Conservation (phyloP, 75 land plant species). For the Chamaecyparis obtusa region DNA sequence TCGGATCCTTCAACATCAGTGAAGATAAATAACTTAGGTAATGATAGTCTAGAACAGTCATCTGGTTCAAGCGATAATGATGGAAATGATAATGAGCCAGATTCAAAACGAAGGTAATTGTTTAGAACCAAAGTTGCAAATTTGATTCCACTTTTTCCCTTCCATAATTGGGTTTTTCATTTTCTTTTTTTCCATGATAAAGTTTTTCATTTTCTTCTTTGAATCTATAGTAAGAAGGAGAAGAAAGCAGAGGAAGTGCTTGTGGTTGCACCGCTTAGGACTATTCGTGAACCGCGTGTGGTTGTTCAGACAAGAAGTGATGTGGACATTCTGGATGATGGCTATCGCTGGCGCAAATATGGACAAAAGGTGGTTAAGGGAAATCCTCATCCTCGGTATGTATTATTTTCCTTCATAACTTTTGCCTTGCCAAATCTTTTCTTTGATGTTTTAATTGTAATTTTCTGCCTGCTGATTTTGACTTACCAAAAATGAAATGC, state of each 20-base stretch:
- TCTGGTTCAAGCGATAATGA: constrained; percentile 57
- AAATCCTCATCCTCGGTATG: constrained; percentile 42
- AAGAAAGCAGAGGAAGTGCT: constrained; percentile 21
- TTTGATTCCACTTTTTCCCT: neutral
- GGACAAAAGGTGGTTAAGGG: constrained; percentile 52
- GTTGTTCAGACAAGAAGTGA: constrained; percentile 37
- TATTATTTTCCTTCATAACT: constrained; percentile 1
- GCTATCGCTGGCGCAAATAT: constrained; percentile 53
- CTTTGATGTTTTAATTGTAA: neutral
- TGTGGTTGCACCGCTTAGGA: constrained; percentile 13
- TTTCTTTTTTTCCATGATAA: constrained; percentile 2
- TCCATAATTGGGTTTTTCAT: neutral
- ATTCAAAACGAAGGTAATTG: constrained; percentile 65
- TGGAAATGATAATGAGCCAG: constrained; percentile 48
- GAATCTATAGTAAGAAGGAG: constrained; percentile 26
- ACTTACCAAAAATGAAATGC: neutral
- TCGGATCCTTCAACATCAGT: constrained; percentile 21
- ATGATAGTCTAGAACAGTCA: constrained; percentile 45
- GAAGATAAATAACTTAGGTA: constrained; percentile 19
- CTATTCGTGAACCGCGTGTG: constrained; percentile 28
- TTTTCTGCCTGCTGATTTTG: neutral
- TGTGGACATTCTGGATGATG: constrained; percentile 41
- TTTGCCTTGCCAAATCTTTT: neutral
- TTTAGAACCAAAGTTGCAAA: neutral
- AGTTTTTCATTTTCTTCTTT: neutral